Base-by-base conservation (phyloP, 2,329 filamentous ascomycete species). In the Zymoseptoria pseudotritici region DNA sequence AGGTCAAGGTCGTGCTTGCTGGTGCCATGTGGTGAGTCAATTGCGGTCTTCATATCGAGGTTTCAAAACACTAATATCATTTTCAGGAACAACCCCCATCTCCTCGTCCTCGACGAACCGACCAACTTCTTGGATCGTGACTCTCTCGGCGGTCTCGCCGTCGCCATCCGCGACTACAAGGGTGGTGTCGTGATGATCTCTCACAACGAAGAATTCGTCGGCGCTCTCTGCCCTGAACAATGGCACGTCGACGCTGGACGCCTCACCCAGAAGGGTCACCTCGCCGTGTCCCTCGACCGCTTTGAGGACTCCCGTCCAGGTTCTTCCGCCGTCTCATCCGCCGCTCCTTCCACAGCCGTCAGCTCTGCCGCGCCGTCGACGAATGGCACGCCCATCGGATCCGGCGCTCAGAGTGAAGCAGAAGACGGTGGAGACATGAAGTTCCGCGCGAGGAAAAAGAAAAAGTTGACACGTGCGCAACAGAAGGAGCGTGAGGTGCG, bases 101-200 rank as follows among this genome's bases (percentile, higher is more conserved):
- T 99, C 71, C 85, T 99, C 63, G 94, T 99, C 54, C 87, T 99
- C 21, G 94, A 99, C 83, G 93, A 99, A 79, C 94, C 94, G 60
- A 97, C 94, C 74, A 99, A 99, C 81, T 99, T 97, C 84, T 86
- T 99, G 81, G 94, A 99, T 73, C 91, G 94, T 69, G 94, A 99
- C 78, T 96, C 92, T 17, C 87, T 99, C 19, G 95, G 94, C 72
- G 94, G 93, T 76, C 84, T 99, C 58, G 92, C 94, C n/a, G 91
- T 96, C 50, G 94, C 94, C 66, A 97, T 99, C 71, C 90, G 92
- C 68, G 94, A 97, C 73, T 99, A 95, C 85, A 95, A 91, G 80
- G 94, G 94, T 67, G 94, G 94, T 76, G 94, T 99, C 2, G 92
- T 99, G 65, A 96, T 99, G 87, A 99, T 99, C 77, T 97, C 92